Base-by-base conservation (phyloP, 1,284 basidiomycete genomes). In the Porodaedalea pini region DNA sequence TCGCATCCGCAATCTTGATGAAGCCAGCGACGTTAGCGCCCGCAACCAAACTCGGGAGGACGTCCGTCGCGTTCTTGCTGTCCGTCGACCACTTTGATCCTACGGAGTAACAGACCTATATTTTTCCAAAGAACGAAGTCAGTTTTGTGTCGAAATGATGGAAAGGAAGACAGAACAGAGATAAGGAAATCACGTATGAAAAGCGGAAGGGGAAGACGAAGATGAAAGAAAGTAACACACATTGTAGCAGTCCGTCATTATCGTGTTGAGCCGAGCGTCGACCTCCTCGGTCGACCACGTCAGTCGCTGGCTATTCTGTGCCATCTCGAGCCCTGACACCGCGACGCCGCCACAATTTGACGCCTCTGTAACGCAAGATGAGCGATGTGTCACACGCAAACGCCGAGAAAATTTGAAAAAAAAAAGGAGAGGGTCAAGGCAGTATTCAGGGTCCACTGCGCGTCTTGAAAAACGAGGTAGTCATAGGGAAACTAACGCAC, bases 21-120 rank as follows among this genome's bases (percentile, higher is more conserved):
- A 89, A 89, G 6, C 86, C 87, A 59, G 86, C 86, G 54, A 90
- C 83, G 75, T 92, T 92, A 65, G 87, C 86, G 51, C 88, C 88
- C 34, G 75, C 73, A 43, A 89, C 78, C 60, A 90, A 75, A 57
- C 80, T 84, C 5, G 86, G 86, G 41, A 80, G 71, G 41, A 80
- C 74, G 51, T 68, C 71, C 54, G 76, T 75, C 43, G 65, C 70
- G 2, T 56, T 61, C 19, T 70, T 67, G 15, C 47, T 55, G 66
- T 81, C 81, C 50, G 79, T 78, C 32, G 80, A 78, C 79, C 79
- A 89, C 66, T 83, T 78, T 64, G 73, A 70, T 56, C 84, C 88
- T 17, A 81, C 83, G 55, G 74, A 73, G 62, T 79, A 74, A 69
- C 83, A 87, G 60, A 80, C 82, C 68, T 78, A 49, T 37, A 60